A percentile compares a stretch with the other conserved stretches of the same genome.
These are phyloP conservation scores for Phytophthora kernoviae DNA, from an alignment of 352 stramenopile genomes.

Conservation along the genomic window DNA sequence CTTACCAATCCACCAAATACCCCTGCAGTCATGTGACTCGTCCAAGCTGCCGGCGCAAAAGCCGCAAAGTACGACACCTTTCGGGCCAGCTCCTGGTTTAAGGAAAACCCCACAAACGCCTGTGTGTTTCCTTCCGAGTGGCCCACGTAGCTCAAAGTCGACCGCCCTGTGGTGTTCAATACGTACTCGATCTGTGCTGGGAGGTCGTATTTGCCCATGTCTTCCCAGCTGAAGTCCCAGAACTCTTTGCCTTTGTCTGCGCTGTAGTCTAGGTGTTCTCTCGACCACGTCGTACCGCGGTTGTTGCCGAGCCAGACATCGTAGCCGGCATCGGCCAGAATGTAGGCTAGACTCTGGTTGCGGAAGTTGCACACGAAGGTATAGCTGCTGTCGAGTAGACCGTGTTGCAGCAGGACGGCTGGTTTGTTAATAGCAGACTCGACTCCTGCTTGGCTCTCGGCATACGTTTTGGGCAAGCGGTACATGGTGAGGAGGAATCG, in stretches of 20 bases:
- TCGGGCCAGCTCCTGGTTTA: conserved; percentile 49
- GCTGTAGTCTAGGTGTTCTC: conserved; percentile 45
- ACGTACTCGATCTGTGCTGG: conserved; percentile 55
- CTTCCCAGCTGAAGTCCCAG: conserved; percentile 60
- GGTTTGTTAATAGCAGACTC: conserved; percentile 36
- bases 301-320: conserved; percentile 67
- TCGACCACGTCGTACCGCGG: conserved; percentile 61
- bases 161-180: conserved; percentile 28
- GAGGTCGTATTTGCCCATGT: conserved; percentile 61
- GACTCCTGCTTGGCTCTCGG: conserved; percentile 31
- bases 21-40: conserved; percentile 32
- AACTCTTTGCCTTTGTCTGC: conserved; percentile 37
- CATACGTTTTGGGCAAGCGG: conserved; percentile 47
- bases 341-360: conserved; percentile 55
- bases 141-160: conserved; percentile 47
- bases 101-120: conserved; percentile 53
- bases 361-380: conserved; percentile 57
- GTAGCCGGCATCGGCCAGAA: conserved; percentile 55
- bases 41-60: conserved; percentile 46
- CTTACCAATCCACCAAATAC: conserved; percentile 41
- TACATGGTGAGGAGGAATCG: conserved; percentile 66
- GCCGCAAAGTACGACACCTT: conserved; percentile 59
- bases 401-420: conserved; percentile 53
- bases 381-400: conserved; percentile 55
- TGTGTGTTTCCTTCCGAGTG: conserved; percentile 59